Evolutionary conservation across 2,329 filamentous ascomycete genomes (phyloP).

Genomic region (Scopulariopsis brevicaulis): DNA sequence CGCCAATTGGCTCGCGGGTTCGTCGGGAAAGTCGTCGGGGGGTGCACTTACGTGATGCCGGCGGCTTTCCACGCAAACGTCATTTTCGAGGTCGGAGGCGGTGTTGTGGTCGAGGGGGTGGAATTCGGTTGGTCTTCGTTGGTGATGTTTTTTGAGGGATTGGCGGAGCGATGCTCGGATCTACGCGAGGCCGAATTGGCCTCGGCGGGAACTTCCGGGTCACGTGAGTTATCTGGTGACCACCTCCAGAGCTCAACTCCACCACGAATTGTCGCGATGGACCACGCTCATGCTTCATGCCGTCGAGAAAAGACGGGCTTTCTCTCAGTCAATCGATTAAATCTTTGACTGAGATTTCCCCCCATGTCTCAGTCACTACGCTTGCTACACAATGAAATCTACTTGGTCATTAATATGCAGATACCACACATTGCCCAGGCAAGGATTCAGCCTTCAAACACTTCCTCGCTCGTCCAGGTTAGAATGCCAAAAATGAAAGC

Average conservation of each 20-base stretch:
- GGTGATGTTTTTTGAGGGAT: conserved; percentile 3
- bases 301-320: no score
- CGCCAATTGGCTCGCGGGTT: not conserved
- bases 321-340: no score
- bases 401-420: no score
- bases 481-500: no score
- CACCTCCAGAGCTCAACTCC: not conserved
- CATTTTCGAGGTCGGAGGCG: conserved; percentile 50
- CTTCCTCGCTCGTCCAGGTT: no score
- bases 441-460: no score
- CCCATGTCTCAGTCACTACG: no score
- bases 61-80: conserved; percentile 97
- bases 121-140: not conserved
- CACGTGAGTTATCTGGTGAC: not conserved
- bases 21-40: not conserved
- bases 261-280: not conserved
- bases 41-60: conserved; percentile 75
- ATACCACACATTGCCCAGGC: no score
- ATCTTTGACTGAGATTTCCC: no score
- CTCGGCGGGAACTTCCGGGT: not conserved
- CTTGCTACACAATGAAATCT: no score
- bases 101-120: conserved; percentile 1
- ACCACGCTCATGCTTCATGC: not conserved
- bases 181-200: conserved; percentile 4
- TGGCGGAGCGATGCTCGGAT: conserved; percentile 1